Base-by-base conservation (phyloP, 1,284 basidiomycete species). In the Moniliella sp. region DNA sequence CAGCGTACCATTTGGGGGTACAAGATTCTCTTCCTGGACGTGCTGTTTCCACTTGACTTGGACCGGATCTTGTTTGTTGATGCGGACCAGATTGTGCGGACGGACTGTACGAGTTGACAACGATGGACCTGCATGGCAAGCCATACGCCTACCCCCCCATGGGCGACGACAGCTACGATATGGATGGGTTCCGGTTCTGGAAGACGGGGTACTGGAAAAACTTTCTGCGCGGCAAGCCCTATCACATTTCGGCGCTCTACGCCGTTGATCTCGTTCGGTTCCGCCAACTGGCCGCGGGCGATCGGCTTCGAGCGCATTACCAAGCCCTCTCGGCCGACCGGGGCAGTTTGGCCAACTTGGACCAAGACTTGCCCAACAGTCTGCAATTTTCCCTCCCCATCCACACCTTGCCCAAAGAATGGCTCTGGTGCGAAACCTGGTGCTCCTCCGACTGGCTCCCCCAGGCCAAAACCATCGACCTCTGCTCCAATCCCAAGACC, bases 1-100 rank as follows among this genome's bases (percentile, higher is more conserved):
- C 88, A 97, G 61, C 71, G 88, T 13, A 78, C 84, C 36, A 97
- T 97, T 49, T 97, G 88, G 88, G 91, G 80, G n/a, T 57, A 94
- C 69, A 97, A 97, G 65, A 97, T 97, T 41, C 72, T 97, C 23
- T 97, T 97, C 70, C 72, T 97, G 16, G 88, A 97, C 51, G 86
- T 94, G 4, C 70, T 97, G 4, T 97, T 97, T 71, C 88, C 88
- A 2, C 80, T 94, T 74, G 81, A 88, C 62, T 70, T 97, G 32
- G 82, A 88, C 65, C 88, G 91, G 57, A 84, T 97, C 39, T 88
- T 97, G 47, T 97, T 97, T 60, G 88, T 97, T 26, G 88, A 97
- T 55, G 88, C 88, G 1, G 64, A 65, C 34, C 64, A 15, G 55
- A 94, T 97, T 39, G 84, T 97, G 4, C 73, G 91, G 4, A 72